Conservation (phyloP, 768 basidiomycete genomes). For the Mycena epipterygia region DNA sequence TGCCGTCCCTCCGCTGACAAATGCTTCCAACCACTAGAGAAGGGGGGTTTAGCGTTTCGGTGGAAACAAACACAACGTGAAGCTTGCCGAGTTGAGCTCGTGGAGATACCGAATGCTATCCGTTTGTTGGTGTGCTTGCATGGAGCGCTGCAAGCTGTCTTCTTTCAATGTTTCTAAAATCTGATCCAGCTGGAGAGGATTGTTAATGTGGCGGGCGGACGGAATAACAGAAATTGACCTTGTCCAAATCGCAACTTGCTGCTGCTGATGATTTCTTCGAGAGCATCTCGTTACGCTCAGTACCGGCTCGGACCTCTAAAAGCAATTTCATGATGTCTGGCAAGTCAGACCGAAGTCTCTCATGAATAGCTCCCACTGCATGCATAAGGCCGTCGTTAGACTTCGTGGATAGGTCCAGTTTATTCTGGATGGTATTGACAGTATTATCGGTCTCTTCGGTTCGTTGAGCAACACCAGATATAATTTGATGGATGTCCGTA, state of each 20-base stretch:
- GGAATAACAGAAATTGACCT: constrained; percentile 11
- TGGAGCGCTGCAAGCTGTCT: constrained; percentile 60
- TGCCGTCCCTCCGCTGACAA: constrained; percentile 81
- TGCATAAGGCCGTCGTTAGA: constrained; percentile 32
- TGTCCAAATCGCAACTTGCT: constrained; percentile 20
- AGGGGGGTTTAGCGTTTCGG: constrained; percentile 17
- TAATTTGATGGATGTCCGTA: constrained; percentile 49
- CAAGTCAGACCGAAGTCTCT: constrained; percentile 54
- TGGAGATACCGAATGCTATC: constrained; percentile 85
- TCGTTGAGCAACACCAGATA: constrained; percentile 47
- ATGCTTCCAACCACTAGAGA: constrained; percentile 85
- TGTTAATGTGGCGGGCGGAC: not conserved
- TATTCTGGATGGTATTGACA: constrained; percentile 46
- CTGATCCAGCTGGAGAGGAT: constrained; percentile 52
- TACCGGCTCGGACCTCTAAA: constrained; percentile 43
- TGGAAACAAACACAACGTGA: not conserved
- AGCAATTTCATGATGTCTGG: constrained; percentile 52
- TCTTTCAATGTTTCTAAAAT: constrained; percentile 63
- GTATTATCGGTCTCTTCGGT: constrained; percentile 42
- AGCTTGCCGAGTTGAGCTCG: constrained; percentile 76
- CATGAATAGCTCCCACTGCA: constrained; percentile 56
- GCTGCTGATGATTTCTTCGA: constrained; percentile 33
- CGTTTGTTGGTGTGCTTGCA: constrained; percentile 74
- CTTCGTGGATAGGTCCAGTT: constrained; percentile 33
- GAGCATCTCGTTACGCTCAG: constrained; percentile 15